Conservation (phyloP, 2,329 filamentous ascomycete species). For the Fusarium caatingaense region DNA sequence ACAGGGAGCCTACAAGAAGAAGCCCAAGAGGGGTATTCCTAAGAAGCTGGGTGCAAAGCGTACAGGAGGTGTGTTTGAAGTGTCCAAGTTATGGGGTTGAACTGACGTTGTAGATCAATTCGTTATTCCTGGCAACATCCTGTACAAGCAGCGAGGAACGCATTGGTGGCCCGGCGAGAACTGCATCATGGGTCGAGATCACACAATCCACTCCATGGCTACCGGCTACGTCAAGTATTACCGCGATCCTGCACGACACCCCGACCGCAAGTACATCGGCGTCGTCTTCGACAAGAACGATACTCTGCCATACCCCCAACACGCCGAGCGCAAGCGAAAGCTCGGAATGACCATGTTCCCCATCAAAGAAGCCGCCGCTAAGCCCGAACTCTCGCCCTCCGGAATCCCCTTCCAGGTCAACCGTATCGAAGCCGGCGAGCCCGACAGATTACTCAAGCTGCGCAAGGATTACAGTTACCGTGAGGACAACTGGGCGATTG, state of each 20-base stretch:
- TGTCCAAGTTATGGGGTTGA: neutral
- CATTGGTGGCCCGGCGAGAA: conserved; percentile 97
- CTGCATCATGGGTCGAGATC: conserved; percentile 92
- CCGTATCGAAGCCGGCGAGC: conserved; percentile 55
- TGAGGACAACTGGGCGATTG: conserved; percentile 70
- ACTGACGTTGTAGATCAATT: conserved; percentile 75
- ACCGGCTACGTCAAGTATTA: conserved; percentile 98
- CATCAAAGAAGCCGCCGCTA: conserved; percentile 53
- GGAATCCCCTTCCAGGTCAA: conserved; percentile 62
- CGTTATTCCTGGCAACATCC: conserved; percentile 95
- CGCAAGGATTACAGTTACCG: conserved; percentile 67
- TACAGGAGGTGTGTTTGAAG: conserved; percentile 75
- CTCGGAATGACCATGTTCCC: conserved; percentile 76
- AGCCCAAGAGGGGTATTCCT: conserved; percentile 68
- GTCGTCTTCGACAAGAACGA: conserved; percentile 88
- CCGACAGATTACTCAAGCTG: conserved; percentile 62
- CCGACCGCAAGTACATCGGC: conserved; percentile 93
- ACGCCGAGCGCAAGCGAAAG: conserved; percentile 78
- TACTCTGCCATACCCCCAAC: conserved; percentile 78
- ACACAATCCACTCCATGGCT: conserved; percentile 90
- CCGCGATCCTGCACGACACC: conserved; percentile 83
- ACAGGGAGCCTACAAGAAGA: conserved; percentile 75
- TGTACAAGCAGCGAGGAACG: conserved; percentile 96
- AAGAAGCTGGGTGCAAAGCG: conserved; percentile 97
- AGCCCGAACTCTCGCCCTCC: conserved; percentile 59